phyloP scores from a whole-genome alignment of 2,329 filamentous ascomycete genomes.

The Colletotrichum sp. region DNA sequence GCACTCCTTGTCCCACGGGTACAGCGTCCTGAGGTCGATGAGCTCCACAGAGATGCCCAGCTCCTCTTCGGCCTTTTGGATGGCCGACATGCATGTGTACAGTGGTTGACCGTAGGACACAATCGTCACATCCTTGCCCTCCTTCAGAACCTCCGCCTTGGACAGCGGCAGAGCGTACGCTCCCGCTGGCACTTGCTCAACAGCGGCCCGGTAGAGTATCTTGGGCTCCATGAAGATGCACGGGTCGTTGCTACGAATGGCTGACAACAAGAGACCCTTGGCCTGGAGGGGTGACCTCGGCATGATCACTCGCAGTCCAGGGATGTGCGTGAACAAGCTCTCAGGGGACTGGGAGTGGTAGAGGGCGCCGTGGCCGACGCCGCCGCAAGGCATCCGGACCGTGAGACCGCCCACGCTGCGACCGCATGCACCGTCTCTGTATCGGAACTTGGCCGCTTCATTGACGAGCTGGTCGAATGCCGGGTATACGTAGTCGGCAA shows the following conservation, averaged over 20 bases:
- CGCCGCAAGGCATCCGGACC: constrained; percentile 88
- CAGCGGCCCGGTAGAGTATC: constrained; percentile 87
- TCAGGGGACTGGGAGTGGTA: constrained; percentile 93
- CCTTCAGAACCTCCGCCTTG: constrained; percentile 83
- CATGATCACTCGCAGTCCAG: constrained; percentile 84
- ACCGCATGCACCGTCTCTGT: constrained; percentile 67
- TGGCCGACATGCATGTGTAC: constrained; percentile 81
- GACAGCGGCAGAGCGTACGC: constrained; percentile 84
- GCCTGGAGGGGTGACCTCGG: constrained; percentile 86
- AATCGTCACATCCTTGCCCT: constrained; percentile 81
- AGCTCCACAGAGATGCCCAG: constrained; percentile 81
- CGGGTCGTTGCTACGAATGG: constrained; percentile 82
- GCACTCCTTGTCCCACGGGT: constrained; percentile 87
- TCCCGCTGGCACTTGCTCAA: constrained; percentile 86
- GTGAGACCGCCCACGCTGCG: constrained; percentile 78
- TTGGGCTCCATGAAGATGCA: constrained; percentile 96
- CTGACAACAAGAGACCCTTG: constrained; percentile 81
- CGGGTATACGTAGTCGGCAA: constrained; percentile 92
- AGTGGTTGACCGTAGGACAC: constrained; percentile 90
- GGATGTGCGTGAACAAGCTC: constrained; percentile 85
- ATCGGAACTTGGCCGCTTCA: constrained; percentile 88
- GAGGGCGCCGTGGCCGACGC: constrained; percentile 86
- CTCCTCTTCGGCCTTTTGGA: constrained; percentile 76
- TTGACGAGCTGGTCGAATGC: constrained; percentile 95
- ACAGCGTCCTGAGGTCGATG: constrained; percentile 86